Evolutionary conservation across 208 protist species (phyloP), one percentile per base, ranked within the genome.

Genomic region (Trypanosoma rangeli): DNA sequence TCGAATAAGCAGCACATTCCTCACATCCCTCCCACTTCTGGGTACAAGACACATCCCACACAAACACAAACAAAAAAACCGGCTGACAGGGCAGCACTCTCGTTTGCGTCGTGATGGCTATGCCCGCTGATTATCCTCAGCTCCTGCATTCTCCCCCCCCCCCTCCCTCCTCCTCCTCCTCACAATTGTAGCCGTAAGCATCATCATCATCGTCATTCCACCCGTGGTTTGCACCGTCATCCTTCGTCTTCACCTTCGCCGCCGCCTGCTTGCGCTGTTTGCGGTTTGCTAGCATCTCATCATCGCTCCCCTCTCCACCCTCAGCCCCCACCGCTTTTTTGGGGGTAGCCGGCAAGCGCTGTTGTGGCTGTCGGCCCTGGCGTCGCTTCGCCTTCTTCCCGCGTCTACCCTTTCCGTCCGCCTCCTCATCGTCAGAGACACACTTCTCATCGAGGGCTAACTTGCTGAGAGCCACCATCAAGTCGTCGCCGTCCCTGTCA

Each of bases 231-330:
- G 62, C 62, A 12, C 78, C 48, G 24, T 78, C 74, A 42, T 63
- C 56, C 18, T 60, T 70, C 49, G 81, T 62, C 53, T 82, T 70
- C 49, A 81, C 65, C 53, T 80, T 74, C 49, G 82, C 77, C 70
- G 78, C 78, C 39, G 83, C 75, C 58, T 84, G 84, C 70, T 86
- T 82, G 20, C 89, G 82, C 71, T 94, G 84, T 54, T 87, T 86
- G 15, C 86, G 84, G 57, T 95, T 95, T 24, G 72, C 85, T 35
- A 82, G 74, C 0, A 93, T 64, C 61, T 95, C 87, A 53, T 91
- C 87, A 63, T 92, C 90, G 49, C 90, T 92, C 33, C 83, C 84
- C 0, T 79, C 63, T 10, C 55, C 68, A 20, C 73, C 69, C 39
- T 81, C 71, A 8, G 57, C 44, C 68, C 61, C 50, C 26, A 64